Base-by-base conservation (phyloP, 2,329 filamentous ascomycete species). In the Colletotrichum noveboracense region DNA sequence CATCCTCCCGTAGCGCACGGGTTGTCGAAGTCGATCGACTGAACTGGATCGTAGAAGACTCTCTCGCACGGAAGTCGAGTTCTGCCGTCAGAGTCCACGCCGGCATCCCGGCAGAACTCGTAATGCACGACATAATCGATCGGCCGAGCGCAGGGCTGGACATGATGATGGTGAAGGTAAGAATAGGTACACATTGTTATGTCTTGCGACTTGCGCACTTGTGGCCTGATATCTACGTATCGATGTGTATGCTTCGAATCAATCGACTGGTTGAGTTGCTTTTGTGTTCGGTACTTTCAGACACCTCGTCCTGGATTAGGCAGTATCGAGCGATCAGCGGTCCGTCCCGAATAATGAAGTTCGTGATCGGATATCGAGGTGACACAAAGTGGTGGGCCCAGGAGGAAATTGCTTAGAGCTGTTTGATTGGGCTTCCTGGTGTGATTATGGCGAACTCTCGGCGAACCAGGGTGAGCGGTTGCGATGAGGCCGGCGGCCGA, bases 121-220 rank as follows among this genome's bases (percentile, higher is more conserved):
- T 89, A 89, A 78, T 87, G 84, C 48, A 85, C 79, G 13, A 81
- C 80, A 74, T 86, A 86, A 70, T 86, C 84, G 67, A 88, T 81
- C 32, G 83, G 82, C 9, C 84, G 84, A 18, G 77, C 77, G 78
- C 88, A 89, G 7, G 87, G 86, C 28, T 83, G 79, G 34, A 86
- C 78, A 77, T 89, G 89, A 79, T 91, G 89, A 79, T 89, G 86
- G 79, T 90, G 88, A 56, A 89, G 83, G 78, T 88, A 88, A 77
- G 88, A 87, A 81, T 86, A 87, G 75, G 83, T 86, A 78, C 89
- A 90, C 89, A 91, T 91, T 55, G 14, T 58, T 32, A 21, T 30
- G 14, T 64, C 7, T 21, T 36, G 21, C 32, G 10, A 12, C 7
- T 14, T 18, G 7, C 4, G 21, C 14, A 9, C 13, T 16, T 21